These are phyloP conservation scores for Helminthosporium solani DNA, from an alignment of 2,329 filamentous ascomycete genomes.

Conservation along the genomic window DNA sequence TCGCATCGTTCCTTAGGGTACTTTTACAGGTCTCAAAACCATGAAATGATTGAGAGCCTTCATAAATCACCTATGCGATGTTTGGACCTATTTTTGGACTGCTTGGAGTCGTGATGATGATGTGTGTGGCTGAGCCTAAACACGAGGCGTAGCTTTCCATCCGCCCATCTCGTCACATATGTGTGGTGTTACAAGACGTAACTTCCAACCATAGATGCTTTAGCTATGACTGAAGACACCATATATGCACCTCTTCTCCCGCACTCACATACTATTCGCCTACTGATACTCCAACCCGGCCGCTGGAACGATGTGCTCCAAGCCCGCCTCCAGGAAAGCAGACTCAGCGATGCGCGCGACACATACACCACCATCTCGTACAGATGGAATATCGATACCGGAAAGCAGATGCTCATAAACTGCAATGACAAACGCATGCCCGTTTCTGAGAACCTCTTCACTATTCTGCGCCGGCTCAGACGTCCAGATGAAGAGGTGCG, in stretches of 20 bases:
- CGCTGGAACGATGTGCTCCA: not conserved
- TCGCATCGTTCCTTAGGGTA: no score
- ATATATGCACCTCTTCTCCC: not conserved
- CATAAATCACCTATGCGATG: no score
- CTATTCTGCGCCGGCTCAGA: slow-evolving; percentile 4
- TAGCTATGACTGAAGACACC: not conserved
- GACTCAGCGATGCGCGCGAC: not conserved
- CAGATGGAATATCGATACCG: slow-evolving; percentile 2
- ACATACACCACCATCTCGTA: slow-evolving; percentile 7
- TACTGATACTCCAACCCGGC: not conserved
- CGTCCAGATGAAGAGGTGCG: not conserved
- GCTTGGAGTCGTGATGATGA: no score
- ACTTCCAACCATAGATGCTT: slow-evolving; percentile 13
- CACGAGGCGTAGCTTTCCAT: no score
- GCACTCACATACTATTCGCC: not conserved
- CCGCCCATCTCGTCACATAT: no score
- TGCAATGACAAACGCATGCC: not conserved
- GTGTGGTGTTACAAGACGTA: no score
- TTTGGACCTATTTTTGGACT: no score
- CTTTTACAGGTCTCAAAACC: no score
- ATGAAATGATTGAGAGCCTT: no score
- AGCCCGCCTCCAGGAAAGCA: not conserved
- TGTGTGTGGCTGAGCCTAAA: no score
- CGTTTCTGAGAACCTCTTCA: slow-evolving; percentile 1
- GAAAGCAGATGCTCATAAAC: not conserved